Percentiles rank a stretch among this genome's conserved stretches.
Conservation (phyloP, 164 flowering plant species). For the Pachysandra terminalis region DNA sequence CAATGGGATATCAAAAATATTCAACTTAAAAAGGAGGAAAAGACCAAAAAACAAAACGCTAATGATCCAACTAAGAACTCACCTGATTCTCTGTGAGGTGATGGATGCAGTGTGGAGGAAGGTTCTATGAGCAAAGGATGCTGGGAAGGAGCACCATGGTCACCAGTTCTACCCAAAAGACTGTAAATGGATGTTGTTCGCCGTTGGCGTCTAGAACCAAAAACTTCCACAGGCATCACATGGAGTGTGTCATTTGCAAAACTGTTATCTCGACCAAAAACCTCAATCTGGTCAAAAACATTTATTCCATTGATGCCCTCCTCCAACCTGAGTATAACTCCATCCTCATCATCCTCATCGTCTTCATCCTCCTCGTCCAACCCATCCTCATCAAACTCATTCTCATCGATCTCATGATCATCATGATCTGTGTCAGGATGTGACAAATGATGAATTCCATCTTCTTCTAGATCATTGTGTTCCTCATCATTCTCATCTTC, state of each 20-base stretch:
- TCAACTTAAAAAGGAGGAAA: too few relatives aligned
- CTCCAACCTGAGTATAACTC: slow-evolving; percentile 82
- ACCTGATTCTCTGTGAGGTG: slow-evolving; percentile 61
- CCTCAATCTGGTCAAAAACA: slow-evolving; percentile 96
- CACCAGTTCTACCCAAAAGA: slow-evolving; percentile 86
- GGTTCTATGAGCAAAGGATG: slow-evolving; percentile 90
- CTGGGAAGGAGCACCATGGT: slow-evolving; percentile 51
- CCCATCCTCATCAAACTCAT: slow-evolving; percentile 94
- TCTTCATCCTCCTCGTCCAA: slow-evolving; percentile 97
- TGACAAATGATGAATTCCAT: slow-evolving; percentile 70
- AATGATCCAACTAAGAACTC: too few relatives aligned
- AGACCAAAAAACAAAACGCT: too few relatives aligned
- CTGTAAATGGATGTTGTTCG: slow-evolving; percentile 93
- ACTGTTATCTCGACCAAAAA: slow-evolving; percentile 78
- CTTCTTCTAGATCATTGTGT: slow-evolving; percentile 78
- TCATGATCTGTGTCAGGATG: slow-evolving; percentile 95
- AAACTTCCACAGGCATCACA: slow-evolving; percentile 97
- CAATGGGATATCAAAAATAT: too few relatives aligned
- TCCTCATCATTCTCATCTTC: slow-evolving; percentile 88
- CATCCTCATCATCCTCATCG: slow-evolving; percentile 92
- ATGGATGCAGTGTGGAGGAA: slow-evolving; percentile 36
- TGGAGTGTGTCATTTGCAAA: slow-evolving; percentile 78
- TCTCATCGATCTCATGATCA: slow-evolving; percentile 95
- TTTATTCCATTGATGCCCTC: slow-evolving; percentile 92
- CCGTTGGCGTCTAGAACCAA: slow-evolving; percentile 95